phyloP scores from a whole-genome alignment of 495 filamentous ascomycete species.

The Amniculicola lignicola region DNA sequence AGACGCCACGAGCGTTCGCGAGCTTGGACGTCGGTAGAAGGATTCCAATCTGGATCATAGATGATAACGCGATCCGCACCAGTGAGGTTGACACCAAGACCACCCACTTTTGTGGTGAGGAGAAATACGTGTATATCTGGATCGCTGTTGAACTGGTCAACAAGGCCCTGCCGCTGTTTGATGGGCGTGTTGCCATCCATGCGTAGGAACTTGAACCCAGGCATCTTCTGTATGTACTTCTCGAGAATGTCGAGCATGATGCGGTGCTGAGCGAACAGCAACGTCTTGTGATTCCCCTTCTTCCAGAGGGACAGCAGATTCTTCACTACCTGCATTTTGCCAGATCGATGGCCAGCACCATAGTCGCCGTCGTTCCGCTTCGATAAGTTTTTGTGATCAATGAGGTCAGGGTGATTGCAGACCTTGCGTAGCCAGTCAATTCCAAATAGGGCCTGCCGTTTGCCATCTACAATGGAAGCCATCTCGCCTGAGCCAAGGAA shows the following conservation, averaged over 20 bases:
- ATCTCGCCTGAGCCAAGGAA: conserved; percentile 85
- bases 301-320: conserved; percentile 83
- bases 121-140: conserved; percentile 81
- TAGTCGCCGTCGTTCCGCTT: conserved; percentile 64
- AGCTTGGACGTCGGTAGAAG: conserved; percentile 87
- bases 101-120: conserved; percentile 91
- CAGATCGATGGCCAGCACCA: conserved; percentile 70
- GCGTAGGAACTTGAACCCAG: conserved; percentile 71
- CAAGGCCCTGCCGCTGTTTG: conserved; percentile 73
- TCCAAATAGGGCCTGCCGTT: conserved; percentile 75
- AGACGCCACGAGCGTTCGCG: conserved; percentile 95
- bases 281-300: conserved; percentile 78
- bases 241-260: conserved; percentile 95
- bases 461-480: conserved; percentile 67
- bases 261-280: conserved; percentile 84
- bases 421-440: conserved; percentile 93
- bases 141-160: conserved; percentile 87
- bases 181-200: conserved; percentile 93
- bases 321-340: conserved; percentile 92
- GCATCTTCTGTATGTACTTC: conserved; percentile 63
- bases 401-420: conserved; percentile 92
- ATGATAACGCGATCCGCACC: conserved; percentile 95
- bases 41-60: conserved; percentile 98
- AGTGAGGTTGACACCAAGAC: conserved; percentile 88
- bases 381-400: conserved; percentile 60